phyloP scores from a whole-genome alignment of 1,139 yeast species.

The Yamadazyma conglobata region DNA sequence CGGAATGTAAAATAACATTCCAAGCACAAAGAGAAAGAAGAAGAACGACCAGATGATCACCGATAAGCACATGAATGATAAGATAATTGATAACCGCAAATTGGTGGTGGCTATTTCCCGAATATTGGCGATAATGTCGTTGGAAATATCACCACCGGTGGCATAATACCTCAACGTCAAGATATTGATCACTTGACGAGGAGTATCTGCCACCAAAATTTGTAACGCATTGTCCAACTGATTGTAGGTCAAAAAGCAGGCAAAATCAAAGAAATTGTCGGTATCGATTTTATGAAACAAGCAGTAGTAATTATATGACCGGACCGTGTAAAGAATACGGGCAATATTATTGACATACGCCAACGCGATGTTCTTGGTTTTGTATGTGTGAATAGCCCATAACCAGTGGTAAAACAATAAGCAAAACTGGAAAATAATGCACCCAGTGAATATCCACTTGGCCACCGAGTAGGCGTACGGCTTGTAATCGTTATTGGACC shows the following conservation, averaged over 20 bases:
- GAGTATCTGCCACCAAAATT: slow-evolving; percentile 73
- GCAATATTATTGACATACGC: slow-evolving; percentile 70
- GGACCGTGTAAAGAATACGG: slow-evolving; percentile 52
- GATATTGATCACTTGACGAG: slow-evolving; percentile 85
- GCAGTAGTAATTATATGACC: slow-evolving; percentile 64
- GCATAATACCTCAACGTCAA: slow-evolving; percentile 61
- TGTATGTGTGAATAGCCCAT: slow-evolving; percentile 56
- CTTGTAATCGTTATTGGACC: slow-evolving; percentile 62
- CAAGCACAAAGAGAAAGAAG: slow-evolving; percentile 57
- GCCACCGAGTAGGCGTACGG: slow-evolving; percentile 56
- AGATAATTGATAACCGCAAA: slow-evolving; percentile 61
- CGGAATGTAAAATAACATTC: slow-evolving; percentile 54
- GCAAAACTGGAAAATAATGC: slow-evolving; percentile 72
- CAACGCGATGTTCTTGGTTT: slow-evolving; percentile 63
- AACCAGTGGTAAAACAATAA: slow-evolving; percentile 56
- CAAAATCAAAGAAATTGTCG: slow-evolving; percentile 64
- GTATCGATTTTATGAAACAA: slow-evolving; percentile 66
- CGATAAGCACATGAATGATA: slow-evolving; percentile 74
- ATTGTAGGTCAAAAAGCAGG: slow-evolving; percentile 64
- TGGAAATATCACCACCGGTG: slow-evolving; percentile 41
- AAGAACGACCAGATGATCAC: slow-evolving; percentile 73
- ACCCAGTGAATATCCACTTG: slow-evolving; percentile 80
- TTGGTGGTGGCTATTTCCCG: slow-evolving; percentile 57
- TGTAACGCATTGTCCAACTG: slow-evolving; percentile 65
- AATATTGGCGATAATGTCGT: slow-evolving; percentile 51